Evolutionary conservation across 495 filamentous ascomycete species (phyloP).

Genomic region (Penicillium maclennaniae): DNA sequence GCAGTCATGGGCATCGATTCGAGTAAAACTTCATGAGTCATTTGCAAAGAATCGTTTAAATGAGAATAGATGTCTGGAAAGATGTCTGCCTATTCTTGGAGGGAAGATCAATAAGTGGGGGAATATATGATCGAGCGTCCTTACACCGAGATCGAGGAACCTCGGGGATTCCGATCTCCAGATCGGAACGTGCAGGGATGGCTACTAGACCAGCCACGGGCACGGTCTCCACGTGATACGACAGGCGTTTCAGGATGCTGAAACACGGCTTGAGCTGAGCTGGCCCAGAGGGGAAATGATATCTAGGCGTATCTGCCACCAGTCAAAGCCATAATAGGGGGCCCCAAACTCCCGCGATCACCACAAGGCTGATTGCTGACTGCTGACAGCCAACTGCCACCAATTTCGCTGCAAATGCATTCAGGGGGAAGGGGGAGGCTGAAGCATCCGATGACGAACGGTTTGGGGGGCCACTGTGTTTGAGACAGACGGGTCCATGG

Average conservation of each 20-base stretch:
- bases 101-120: too few relatives aligned
- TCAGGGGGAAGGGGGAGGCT: conserved; percentile 5
- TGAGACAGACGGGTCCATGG: conserved; percentile 18
- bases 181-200: neutral
- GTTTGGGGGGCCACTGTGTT: conserved; percentile 1
- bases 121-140: neutral
- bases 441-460: neutral
- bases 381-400: neutral
- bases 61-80: too few relatives aligned
- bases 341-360: neutral
- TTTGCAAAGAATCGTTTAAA: too few relatives aligned
- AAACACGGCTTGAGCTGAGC: conserved; percentile 6
- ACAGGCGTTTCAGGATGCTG: conserved; percentile 10
- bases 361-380: neutral
- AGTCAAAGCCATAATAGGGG: neutral
- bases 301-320: neutral
- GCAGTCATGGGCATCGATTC: too few relatives aligned
- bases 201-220: neutral
- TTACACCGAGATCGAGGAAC: neutral
- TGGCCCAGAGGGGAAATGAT: neutral
- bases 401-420: neutral
- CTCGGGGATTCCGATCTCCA: neutral
- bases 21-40: too few relatives aligned
- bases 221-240: conserved; percentile 7
- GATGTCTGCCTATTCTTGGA: too few relatives aligned